A percentile compares a stretch with the other conserved stretches of the same genome.
Conservation (phyloP, 768 basidiomycete genomes). For the Serendipita vermifera region DNA sequence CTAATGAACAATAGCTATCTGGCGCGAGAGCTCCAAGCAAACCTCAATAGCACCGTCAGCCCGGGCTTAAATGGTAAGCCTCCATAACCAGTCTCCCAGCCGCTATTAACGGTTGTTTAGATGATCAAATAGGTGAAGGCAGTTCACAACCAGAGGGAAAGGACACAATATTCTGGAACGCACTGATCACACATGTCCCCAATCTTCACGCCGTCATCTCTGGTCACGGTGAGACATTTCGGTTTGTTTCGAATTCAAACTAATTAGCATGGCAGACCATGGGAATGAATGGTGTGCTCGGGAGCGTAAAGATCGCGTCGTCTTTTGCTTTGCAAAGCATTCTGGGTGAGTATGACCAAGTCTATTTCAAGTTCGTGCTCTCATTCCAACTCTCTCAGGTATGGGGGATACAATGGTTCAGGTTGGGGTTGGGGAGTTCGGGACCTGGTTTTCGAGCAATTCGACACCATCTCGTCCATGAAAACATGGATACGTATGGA, state of each 20-base stretch:
- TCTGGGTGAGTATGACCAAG: slow-evolving; percentile 40
- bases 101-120: slow-evolving; percentile 24
- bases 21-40: slow-evolving; percentile 27
- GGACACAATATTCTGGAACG: slow-evolving; percentile 50
- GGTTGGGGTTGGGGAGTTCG: slow-evolving; percentile 56
- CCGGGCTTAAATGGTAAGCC: slow-evolving; percentile 32
- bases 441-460: slow-evolving; percentile 44
- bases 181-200: slow-evolving; percentile 43
- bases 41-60: slow-evolving; percentile 28
- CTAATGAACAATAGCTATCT: slow-evolving; percentile 19
- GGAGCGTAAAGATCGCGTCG: slow-evolving; percentile 44
- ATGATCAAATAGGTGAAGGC: slow-evolving; percentile 38
- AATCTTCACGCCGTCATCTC: slow-evolving; percentile 57
- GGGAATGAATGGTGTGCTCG: slow-evolving; percentile 71
- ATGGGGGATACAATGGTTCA: slow-evolving; percentile 44
- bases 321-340: slow-evolving; percentile 70
- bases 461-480: slow-evolving; percentile 32
- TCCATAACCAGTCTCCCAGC: not conserved
- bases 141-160: slow-evolving; percentile 45
- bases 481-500: slow-evolving; percentile 57
- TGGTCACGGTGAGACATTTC: slow-evolving; percentile 43
- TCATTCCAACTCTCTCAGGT: slow-evolving; percentile 27
- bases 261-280: slow-evolving; percentile 36
- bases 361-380: not conserved
- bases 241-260: not conserved